A percentile compares a stretch with the other conserved stretches of the same genome.
phyloP scores from a whole-genome alignment of 257 asterid genomes.

The Przewalskia tangutica region DNA sequence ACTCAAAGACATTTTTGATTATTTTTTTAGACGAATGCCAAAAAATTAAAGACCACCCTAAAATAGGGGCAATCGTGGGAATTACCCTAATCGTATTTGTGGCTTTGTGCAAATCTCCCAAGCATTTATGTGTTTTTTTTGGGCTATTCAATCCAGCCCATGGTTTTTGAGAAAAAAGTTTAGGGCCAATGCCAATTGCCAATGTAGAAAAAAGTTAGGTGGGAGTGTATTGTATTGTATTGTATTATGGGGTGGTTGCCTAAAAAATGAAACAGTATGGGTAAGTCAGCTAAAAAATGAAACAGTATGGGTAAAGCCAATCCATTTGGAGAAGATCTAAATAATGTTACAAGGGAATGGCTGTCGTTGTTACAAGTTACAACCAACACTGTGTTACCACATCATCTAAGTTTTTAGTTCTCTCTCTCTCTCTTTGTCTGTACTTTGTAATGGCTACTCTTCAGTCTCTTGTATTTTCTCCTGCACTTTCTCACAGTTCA shows the following conservation, averaged over 20 bases:
- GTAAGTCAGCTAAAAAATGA: background rate
- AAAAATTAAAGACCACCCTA: no score
- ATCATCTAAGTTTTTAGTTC: background rate
- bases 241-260: background rate
- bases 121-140: no score
- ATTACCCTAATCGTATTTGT: no score
- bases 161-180: no score
- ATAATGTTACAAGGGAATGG: conserved; percentile 43
- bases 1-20: no score
- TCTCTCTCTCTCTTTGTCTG: background rate
- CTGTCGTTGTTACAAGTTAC: conserved; percentile 35
- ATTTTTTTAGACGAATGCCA: no score
- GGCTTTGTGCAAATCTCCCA: no score
- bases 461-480: conserved; percentile 41
- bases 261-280: background rate
- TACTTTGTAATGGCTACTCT: conserved; percentile 42
- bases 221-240: background rate
- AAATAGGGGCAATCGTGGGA: no score
- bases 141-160: background rate
- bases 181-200: no score
- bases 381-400: conserved; percentile 9
- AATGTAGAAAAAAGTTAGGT: background rate
- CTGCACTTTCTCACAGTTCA: conserved; percentile 15
- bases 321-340: background rate
- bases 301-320: background rate